These are phyloP conservation scores for Aciculosporium take DNA, from an alignment of 2,329 filamentous ascomycete species.

Conservation along the genomic window DNA sequence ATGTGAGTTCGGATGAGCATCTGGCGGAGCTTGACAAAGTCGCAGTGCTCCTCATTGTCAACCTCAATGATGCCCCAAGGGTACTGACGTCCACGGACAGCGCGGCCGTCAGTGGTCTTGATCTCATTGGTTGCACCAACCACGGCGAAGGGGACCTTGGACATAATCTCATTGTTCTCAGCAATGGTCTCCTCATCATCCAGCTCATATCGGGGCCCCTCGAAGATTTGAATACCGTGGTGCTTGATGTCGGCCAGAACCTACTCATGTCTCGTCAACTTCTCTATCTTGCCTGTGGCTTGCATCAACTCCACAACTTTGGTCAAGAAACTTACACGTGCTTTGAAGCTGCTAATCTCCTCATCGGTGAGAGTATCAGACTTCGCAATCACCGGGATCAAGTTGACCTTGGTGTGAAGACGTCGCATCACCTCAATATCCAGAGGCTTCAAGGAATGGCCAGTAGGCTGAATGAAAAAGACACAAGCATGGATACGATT, in stretches of 20 bases:
- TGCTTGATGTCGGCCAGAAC: conserved; percentile 94
- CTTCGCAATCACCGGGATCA: conserved; percentile 98
- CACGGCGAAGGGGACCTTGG: conserved; percentile 96
- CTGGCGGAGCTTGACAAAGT: conserved; percentile 98
- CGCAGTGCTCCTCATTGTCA: conserved; percentile 99
- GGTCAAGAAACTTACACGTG: conserved; percentile 54
- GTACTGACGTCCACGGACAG: conserved; percentile 89
- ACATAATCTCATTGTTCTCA: conserved; percentile 99
- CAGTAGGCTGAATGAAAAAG: conserved; percentile 98
- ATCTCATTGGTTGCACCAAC: conserved; percentile 96
- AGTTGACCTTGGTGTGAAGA: conserved; percentile 98
- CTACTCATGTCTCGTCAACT: conserved; percentile 31
- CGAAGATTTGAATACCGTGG: conserved; percentile 97
- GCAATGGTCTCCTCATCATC: conserved; percentile 99
- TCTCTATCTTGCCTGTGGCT: not conserved
- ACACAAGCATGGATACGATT: conserved; percentile 98
- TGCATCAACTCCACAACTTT: not conserved
- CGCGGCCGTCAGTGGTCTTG: conserved; percentile 77
- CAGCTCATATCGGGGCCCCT: conserved; percentile 94
- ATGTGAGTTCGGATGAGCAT: conserved; percentile 99
- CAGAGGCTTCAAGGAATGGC: conserved; percentile 93
- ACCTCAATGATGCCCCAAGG: conserved; percentile 98
- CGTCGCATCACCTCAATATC: conserved; percentile 99
- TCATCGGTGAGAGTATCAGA: conserved; percentile 95
- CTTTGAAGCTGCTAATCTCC: conserved; percentile 88